Conservation (phyloP, 1,284 basidiomycete genomes). For the Neonothopanus nambi region DNA sequence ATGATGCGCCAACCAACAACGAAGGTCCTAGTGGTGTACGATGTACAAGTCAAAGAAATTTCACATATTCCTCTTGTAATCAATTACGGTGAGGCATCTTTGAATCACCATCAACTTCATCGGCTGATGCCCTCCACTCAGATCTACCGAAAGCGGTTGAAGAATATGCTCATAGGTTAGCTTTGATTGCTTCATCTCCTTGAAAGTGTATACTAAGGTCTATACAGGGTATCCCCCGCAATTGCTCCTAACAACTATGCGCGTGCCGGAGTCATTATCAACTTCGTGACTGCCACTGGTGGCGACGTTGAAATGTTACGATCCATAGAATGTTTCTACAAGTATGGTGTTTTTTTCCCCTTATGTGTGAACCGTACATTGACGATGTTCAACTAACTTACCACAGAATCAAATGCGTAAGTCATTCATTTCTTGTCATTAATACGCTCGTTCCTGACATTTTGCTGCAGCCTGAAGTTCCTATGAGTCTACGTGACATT, state of each 20-base stretch:
- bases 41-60: conserved; percentile 90
- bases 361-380: not conserved
- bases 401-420: conserved; percentile 83
- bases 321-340: conserved; percentile 97
- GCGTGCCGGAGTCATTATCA: conserved; percentile 87
- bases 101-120: not conserved
- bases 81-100: conserved; percentile 71
- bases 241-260: conserved; percentile 76
- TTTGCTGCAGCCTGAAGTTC: conserved; percentile 74
- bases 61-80: conserved; percentile 89
- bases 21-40: conserved; percentile 87
- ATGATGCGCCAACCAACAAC: conserved; percentile 61
- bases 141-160: conserved; percentile 95
- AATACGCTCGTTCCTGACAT: conserved; percentile 14
- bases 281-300: conserved; percentile 94
- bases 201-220: conserved; percentile 13
- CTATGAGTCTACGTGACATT: conserved; percentile 83
- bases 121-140: conserved; percentile 29
- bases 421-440: conserved; percentile 30
- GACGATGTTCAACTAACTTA: conserved; percentile 15
- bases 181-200: conserved; percentile 5
- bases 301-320: conserved; percentile 97
- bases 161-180: conserved; percentile 89
- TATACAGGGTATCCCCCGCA: conserved; percentile 71
- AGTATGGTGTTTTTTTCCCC: conserved; percentile 43